Conservation (phyloP, 495 filamentous ascomycete species). For the Podospora australis region DNA sequence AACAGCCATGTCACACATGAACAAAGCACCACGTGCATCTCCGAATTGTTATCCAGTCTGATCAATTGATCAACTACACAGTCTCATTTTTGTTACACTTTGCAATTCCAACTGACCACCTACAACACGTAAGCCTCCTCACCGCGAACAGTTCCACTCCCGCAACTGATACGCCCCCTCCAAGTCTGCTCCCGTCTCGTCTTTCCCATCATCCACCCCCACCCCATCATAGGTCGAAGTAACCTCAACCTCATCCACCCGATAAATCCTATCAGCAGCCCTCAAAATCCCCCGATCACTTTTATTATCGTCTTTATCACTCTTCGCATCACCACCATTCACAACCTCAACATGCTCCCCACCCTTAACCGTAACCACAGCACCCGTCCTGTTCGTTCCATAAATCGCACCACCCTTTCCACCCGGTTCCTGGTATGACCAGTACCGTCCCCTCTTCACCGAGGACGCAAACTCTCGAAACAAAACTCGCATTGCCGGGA, state of each 20-base stretch:
- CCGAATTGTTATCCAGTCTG: no score
- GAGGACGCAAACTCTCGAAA: neutral
- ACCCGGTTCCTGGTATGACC: neutral
- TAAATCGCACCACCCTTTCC: neutral
- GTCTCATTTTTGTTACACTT: no score
- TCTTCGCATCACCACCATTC: neutral
- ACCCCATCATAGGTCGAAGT: neutral
- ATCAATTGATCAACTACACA: no score
- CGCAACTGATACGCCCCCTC: no score
- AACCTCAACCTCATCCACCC: slow-evolving; percentile 5
- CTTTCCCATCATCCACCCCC: no score
- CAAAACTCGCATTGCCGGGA: neutral
- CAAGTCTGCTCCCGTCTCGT: no score
- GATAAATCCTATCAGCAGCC: neutral
- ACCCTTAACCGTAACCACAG: neutral
- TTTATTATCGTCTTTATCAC: neutral
- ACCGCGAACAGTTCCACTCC: no score
- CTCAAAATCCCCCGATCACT: neutral
- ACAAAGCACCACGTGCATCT: no score
- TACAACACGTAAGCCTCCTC: no score
- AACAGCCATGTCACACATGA: no score
- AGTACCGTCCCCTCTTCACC: neutral
- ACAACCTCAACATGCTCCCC: neutral
- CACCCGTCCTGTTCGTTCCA: neutral
- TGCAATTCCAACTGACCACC: no score